Evolutionary conservation across 225 moss, liverwort and hornwort species (phyloP).

Genomic region (Lunularia cruciata): DNA sequence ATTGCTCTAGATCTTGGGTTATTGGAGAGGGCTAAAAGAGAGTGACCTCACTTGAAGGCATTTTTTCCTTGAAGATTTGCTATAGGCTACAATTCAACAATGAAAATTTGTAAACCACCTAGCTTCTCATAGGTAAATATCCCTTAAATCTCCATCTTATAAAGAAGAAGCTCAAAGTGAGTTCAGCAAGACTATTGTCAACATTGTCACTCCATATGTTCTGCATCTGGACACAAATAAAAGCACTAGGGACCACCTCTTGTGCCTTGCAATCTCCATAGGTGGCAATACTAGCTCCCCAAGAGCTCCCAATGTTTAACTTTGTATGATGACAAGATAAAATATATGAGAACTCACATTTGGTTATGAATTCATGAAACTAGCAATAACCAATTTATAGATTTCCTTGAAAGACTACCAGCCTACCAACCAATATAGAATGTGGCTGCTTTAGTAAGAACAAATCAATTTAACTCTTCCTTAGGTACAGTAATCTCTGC

Average conservation of each 20-base stretch:
- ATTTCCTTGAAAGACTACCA: no score
- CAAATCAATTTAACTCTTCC: constrained; percentile 7
- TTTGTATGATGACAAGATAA: constrained; percentile 39
- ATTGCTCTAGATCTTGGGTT: background rate
- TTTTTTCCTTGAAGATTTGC: constrained; percentile 89
- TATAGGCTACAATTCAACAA: constrained; percentile 52
- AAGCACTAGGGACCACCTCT: constrained; percentile 47
- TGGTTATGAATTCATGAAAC: background rate
- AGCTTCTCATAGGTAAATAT: background rate
- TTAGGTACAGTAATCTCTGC: constrained; percentile 97
- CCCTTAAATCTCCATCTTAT: no score
- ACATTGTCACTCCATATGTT: background rate
- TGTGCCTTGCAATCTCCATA: constrained; percentile 60
- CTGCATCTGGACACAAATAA: background rate
- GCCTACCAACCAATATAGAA: background rate
- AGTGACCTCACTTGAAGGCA: constrained; percentile 57
- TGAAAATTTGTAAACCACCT: background rate
- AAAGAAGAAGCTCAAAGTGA: no score
- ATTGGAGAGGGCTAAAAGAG: background rate
- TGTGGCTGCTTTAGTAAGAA: background rate
- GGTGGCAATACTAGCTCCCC: constrained; percentile 56
- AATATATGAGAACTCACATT: background rate
- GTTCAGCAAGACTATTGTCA: no score
- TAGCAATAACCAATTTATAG: background rate
- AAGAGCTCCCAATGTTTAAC: constrained; percentile 90